Evolutionary conservation across 176 grass and related monocot genomes (phyloP).

Genomic region (Musa schizocarpa): DNA sequence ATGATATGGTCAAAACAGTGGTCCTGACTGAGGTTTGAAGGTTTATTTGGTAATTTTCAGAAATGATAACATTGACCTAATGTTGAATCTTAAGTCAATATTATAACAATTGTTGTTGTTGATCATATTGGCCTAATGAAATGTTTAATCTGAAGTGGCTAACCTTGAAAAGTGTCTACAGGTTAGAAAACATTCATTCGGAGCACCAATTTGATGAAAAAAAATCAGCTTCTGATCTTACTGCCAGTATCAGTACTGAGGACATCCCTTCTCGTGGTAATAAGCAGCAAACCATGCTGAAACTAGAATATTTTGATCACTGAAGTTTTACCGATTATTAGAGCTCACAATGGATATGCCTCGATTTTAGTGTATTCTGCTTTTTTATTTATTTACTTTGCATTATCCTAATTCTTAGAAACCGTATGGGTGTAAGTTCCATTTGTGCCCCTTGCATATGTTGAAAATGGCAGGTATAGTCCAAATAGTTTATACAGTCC

Average conservation of each 20-base stretch:
- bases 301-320: neutral
- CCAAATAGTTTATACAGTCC: neutral
- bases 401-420: neutral
- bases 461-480: neutral
- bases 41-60: neutral
- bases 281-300: neutral
- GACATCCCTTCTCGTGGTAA: neutral
- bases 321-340: neutral
- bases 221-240: neutral
- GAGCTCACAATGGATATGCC: neutral
- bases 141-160: no score
- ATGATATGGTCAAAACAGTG: neutral
- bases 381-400: neutral
- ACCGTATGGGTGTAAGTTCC: neutral
- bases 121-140: no score
- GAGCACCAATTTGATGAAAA: neutral
- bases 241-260: neutral
- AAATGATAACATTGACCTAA: no score
- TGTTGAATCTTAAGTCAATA: no score
- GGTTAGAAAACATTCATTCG: neutral
- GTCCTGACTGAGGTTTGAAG: slow-evolving; percentile 8
- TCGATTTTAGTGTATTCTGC: neutral
- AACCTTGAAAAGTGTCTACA: neutral
- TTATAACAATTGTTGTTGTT: no score
- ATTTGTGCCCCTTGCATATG: neutral